Evolutionary conservation across 2,329 filamentous ascomycete species (phyloP).

Genomic region (Stemphylium beticola): DNA sequence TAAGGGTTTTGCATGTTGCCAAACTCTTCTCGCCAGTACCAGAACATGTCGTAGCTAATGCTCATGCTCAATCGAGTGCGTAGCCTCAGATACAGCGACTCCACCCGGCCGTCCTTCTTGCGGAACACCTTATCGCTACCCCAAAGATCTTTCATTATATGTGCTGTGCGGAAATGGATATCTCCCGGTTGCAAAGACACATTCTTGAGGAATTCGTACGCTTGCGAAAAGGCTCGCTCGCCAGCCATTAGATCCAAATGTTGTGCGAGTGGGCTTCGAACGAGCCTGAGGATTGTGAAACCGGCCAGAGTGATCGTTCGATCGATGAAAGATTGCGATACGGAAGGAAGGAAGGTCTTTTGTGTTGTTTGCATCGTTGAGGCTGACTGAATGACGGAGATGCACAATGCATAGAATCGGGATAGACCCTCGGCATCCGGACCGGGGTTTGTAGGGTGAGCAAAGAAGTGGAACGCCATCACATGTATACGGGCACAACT

Average conservation of each 20-base stretch:
- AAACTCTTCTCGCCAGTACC: conserved; percentile 50
- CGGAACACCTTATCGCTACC: conserved; percentile 42
- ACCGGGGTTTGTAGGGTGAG: conserved; percentile 32
- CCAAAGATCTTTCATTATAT: conserved; percentile 47
- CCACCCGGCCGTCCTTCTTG: conserved; percentile 39
- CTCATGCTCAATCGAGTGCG: conserved; percentile 47
- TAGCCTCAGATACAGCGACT: conserved; percentile 41
- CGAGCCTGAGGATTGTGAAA: conserved; percentile 42
- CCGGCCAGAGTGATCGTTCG: conserved; percentile 42
- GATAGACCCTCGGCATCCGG: conserved; percentile 37
- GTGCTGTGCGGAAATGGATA: conserved; percentile 35
- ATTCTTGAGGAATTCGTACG: conserved; percentile 41
- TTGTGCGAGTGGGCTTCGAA: conserved; percentile 36
- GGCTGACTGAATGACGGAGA: conserved; percentile 39
- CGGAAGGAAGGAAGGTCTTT: conserved; percentile 32
- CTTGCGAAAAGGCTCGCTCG: conserved; percentile 42
- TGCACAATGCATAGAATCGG: conserved; percentile 42
- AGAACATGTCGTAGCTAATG: conserved; percentile 49
- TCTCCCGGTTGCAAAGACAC: conserved; percentile 44
- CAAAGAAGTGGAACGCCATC: conserved; percentile 47
- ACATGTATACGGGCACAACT: conserved; percentile 46
- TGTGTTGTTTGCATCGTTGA: conserved; percentile 27
- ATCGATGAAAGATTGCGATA: conserved; percentile 44
- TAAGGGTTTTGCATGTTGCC: conserved; percentile 47
- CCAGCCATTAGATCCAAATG: conserved; percentile 43